Evolutionary conservation across 225 moss, liverwort and hornwort species (phyloP).

Genomic region (Thuidium tamariscinum): DNA sequence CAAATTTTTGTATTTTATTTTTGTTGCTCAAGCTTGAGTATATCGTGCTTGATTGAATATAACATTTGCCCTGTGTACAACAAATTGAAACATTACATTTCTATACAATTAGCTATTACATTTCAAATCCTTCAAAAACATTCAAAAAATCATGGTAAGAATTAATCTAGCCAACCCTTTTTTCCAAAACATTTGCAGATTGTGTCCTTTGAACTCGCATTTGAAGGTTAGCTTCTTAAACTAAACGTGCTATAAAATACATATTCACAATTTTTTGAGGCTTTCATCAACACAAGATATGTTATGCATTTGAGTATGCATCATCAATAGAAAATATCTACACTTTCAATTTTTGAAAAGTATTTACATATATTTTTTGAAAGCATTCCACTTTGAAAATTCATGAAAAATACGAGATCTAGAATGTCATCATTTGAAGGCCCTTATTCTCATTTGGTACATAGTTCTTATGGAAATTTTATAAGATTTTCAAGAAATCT

Average conservation of each 20-base stretch:
- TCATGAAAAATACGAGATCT: background rate
- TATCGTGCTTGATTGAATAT: background rate
- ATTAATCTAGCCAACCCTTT: background rate
- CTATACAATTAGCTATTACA: background rate
- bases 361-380: background rate
- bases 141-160: background rate
- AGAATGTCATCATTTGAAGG: background rate
- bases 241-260: background rate
- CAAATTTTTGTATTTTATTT: background rate
- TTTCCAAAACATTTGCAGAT: background rate
- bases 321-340: background rate
- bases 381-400: accelerated
- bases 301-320: too few relatives aligned
- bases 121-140: background rate
- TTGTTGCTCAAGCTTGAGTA: background rate
- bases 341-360: background rate
- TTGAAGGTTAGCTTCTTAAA: too few relatives aligned
- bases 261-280: background rate
- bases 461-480: background rate
- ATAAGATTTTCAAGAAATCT: background rate
- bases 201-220: too few relatives aligned
- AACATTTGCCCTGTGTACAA: background rate
- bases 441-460: background rate
- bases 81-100: background rate
- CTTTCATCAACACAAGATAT: background rate